Percentiles rank a stretch among this genome's conserved stretches.
Conservation (phyloP, 176 grass and related monocot genomes). For the Zizania latifolia region DNA sequence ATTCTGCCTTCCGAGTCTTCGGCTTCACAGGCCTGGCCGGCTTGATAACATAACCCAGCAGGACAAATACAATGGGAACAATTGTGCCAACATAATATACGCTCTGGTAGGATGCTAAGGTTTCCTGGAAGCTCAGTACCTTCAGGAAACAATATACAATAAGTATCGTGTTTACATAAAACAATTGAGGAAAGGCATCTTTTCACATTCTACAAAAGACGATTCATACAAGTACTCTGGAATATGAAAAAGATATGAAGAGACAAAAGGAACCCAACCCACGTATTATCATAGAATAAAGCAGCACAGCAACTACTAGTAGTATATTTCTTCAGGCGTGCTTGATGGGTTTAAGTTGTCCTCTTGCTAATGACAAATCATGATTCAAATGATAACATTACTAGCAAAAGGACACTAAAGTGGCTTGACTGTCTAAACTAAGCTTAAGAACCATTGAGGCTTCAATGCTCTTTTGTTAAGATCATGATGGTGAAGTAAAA, state of each 20-base stretch:
- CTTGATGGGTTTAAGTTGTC: background rate
- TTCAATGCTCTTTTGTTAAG: background rate
- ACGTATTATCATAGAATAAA: background rate
- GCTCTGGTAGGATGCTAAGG: conserved; percentile 74
- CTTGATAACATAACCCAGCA: conserved; percentile 78
- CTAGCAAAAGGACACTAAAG: background rate
- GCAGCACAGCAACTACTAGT: background rate
- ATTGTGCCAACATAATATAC: conserved; percentile 85
- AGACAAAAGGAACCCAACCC: background rate
- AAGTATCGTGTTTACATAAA: background rate
- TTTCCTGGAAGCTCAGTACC: conserved; percentile 95
- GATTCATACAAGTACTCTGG: too few species aligned
- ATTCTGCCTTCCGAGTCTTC: conserved; percentile 73
- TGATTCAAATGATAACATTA: background rate
- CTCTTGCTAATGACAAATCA: background rate
- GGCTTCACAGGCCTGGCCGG: conserved; percentile 59
- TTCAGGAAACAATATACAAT: conserved; percentile 14
- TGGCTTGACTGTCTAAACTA: background rate
- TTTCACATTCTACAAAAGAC: too few species aligned
- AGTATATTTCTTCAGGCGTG: background rate
- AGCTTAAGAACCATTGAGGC: background rate
- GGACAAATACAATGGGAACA: conserved; percentile 55
- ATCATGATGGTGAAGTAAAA: conserved; percentile 8
- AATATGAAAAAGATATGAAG: too few species aligned
- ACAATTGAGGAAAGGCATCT: background rate